Base-by-base conservation (phyloP, 1,284 basidiomycete species). In the Moesziomyces antarcticus region DNA sequence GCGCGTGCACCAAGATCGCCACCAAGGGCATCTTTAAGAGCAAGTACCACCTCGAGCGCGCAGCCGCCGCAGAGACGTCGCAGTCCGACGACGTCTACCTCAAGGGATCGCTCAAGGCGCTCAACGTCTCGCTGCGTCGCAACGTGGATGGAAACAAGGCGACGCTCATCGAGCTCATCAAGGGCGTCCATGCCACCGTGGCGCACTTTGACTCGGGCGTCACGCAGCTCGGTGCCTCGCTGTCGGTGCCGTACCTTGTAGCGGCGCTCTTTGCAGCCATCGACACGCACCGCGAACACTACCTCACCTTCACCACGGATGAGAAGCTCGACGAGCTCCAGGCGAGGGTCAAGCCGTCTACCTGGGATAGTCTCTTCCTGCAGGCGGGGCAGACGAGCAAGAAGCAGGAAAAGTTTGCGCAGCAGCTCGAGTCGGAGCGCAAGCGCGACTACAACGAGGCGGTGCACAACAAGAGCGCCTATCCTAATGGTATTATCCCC, bases 281-380 rank as follows among this genome's bases (percentile, higher is more conserved):
- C 45, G 71, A 73, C 22, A 64, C 55, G 44, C 71, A 73, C 45
- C 63, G 65, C n/a, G 71, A 73, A 30, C 65, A 68, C 57, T 61
- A 64, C 44, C 52, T 85, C n/a, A 87, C 92, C 35, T 85, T 87
- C 66, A 87, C 89, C 3, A 90, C 92, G 10, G 92, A 93, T 60
- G 87, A 92, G 82, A 92, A 91, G 83, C 85, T 93, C 66, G 90
- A 88, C 82, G 84, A 86, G 44, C 85, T 86, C 40, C 87, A 85
- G 16, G 86, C 86, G 13, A 76, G 78, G 54, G 81, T 85, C 30
- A 48, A 33, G n/a, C 65, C 57, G 25, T 73, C 71, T 40, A 56
- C 65, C 7, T 73, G 71, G 71, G 71, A 73, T 57, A 62, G 57
- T 27, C 48, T 68, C 54, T 73, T 73, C 55, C 40, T 73, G 3